Conservation (phyloP, 139 green algal genomes). For the Cymbomonas tetramitiformis region DNA sequence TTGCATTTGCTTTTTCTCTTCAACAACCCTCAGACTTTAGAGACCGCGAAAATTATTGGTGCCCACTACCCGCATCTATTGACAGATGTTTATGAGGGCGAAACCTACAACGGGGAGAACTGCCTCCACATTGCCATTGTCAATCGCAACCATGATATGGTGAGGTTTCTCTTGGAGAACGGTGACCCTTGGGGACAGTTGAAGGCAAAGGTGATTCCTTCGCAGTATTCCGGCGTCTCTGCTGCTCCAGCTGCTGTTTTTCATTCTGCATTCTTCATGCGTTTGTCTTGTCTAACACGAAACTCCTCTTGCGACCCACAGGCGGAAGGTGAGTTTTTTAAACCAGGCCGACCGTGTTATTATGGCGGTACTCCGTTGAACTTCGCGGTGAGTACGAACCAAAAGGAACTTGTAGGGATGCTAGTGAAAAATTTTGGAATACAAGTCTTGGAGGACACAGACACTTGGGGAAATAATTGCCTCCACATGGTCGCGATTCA, state of each 20-base stretch:
- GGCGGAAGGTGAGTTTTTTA: neutral
- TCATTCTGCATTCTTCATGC: too few relatives aligned
- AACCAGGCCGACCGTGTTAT: neutral
- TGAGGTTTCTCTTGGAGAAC: neutral
- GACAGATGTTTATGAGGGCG: neutral
- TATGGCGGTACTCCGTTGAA: neutral
- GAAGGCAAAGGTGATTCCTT: too few relatives aligned
- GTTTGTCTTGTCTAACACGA: too few relatives aligned
- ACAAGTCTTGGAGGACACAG: neutral
- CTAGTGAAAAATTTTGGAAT: neutral
- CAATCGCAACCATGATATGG: neutral
- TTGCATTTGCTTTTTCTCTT: neutral
- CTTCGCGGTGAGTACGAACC: neutral
- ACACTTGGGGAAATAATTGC: neutral
- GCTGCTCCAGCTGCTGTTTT: too few relatives aligned
- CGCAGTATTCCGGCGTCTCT: too few relatives aligned
- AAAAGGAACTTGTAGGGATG: neutral
- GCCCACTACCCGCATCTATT: neutral
- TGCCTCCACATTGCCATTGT: neutral
- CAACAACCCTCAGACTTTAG: neutral
- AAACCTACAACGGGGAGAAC: neutral
- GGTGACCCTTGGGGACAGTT: too few relatives aligned
- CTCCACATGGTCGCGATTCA: neutral
- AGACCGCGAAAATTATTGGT: neutral
- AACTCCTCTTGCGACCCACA: too few relatives aligned